Conservation (phyloP, 176 grass and related monocot genomes). For the Typha latifolia region DNA sequence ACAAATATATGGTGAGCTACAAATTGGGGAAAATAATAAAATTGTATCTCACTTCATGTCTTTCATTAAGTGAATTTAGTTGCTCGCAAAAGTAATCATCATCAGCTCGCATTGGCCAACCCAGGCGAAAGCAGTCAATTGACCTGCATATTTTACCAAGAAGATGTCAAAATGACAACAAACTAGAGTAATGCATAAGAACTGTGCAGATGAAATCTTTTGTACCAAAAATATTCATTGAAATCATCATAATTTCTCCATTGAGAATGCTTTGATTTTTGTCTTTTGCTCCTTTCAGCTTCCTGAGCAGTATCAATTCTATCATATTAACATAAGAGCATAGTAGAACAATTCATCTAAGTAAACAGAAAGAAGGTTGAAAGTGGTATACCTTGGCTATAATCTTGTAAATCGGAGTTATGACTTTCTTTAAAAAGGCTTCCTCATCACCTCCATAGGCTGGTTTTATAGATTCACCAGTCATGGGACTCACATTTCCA, state of each 20-base stretch:
- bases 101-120: conserved; percentile 92
- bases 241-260: conserved; percentile 91
- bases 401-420: conserved; percentile 75
- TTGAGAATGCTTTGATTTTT: conserved; percentile 62
- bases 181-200: not conserved
- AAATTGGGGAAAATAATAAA: conserved; percentile 7
- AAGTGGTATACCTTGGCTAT: conserved; percentile 47
- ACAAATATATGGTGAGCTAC: not conserved
- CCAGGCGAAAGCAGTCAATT: conserved; percentile 58
- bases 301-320: conserved; percentile 30
- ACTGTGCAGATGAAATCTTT: not conserved
- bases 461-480: conserved; percentile 78
- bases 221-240: conserved; percentile 85
- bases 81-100: conserved; percentile 78
- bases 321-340: not conserved
- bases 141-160: conserved; percentile 49
- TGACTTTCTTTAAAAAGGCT: conserved; percentile 83
- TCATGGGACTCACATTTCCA: conserved; percentile 81
- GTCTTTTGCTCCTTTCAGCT: conserved; percentile 54
- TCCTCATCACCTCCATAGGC: conserved; percentile 94
- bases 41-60: conserved; percentile 48
- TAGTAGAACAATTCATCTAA: not conserved
- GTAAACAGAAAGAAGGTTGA: conserved; percentile 13
- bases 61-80: conserved; percentile 28
- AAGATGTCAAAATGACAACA: conserved; percentile 24